Conservation (phyloP, 257 asterid species). For the Solanum medicagineum region DNA sequence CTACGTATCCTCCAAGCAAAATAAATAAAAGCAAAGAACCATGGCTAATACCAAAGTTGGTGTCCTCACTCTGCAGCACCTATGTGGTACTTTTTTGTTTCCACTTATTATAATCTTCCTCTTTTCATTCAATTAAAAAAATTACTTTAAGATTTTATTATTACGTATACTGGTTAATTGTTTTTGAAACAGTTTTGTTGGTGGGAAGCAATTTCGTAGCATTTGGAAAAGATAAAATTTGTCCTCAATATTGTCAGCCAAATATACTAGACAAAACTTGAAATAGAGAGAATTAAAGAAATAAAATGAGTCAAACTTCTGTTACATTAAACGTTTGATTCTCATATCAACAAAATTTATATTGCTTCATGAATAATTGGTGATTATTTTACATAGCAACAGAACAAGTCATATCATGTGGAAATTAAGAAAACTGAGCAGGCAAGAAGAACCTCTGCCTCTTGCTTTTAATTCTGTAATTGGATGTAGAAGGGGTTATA, state of each 20-base stretch:
- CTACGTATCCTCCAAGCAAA: neutral
- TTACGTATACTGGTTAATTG: neutral
- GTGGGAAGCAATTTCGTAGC: neutral
- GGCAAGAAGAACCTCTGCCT: conserved; percentile 79
- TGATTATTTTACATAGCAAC: neutral
- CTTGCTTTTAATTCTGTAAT: conserved; percentile 49
- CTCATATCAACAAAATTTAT: no score
- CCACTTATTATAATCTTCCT: neutral
- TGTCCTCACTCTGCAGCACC: neutral
- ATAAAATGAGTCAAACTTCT: no score
- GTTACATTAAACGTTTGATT: no score
- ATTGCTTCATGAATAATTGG: neutral
- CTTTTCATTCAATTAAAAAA: neutral
- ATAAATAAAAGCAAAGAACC: neutral
- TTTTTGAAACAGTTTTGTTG: neutral
- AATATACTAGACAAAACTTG: neutral
- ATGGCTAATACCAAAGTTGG: neutral
- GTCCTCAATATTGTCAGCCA: neutral
- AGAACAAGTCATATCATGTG: neutral
- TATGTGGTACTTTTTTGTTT: neutral
- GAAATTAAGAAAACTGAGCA: neutral
- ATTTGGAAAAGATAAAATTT: neutral
- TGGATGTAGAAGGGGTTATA: conserved; percentile 21
- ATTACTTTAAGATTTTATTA: neutral
- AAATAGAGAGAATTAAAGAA: no score